These are phyloP conservation scores for Papiliotrema fonsecae DNA, from an alignment of 1,284 basidiomycete genomes.

Conservation along the genomic window DNA sequence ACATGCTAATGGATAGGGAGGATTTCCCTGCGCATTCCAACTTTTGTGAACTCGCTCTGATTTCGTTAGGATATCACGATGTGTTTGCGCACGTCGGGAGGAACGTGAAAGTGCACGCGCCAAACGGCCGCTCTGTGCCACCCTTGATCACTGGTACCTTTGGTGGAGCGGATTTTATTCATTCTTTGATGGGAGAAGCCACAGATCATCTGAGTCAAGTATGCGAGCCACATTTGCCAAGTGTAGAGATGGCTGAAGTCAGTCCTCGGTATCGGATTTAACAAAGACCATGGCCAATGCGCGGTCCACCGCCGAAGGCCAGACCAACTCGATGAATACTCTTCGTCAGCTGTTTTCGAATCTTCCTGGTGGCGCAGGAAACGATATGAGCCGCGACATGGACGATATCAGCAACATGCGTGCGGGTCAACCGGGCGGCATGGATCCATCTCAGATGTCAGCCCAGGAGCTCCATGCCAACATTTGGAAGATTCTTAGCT, in stretches of 20 bases:
- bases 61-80: constrained; percentile 65
- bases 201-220: constrained; percentile 46
- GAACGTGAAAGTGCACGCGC: constrained; percentile 68
- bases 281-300: constrained; percentile 72
- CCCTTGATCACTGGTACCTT: constrained; percentile 87
- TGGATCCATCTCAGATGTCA: constrained; percentile 71
- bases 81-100: constrained; percentile 90
- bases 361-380: constrained; percentile 57
- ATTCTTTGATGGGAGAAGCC: constrained; percentile 57
- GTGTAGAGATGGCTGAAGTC: constrained; percentile 5
- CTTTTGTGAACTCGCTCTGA: constrained; percentile 62
- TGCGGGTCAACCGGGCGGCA: constrained; percentile 54
- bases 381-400: constrained; percentile 64
- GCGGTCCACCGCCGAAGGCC: constrained; percentile 45
- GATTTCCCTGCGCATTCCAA: constrained; percentile 78
- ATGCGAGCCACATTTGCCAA: not conserved
- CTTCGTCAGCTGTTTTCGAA: constrained; percentile 50
- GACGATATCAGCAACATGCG: constrained; percentile 68
- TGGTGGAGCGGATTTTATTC: constrained; percentile 79
- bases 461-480: constrained; percentile 78
- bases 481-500: constrained; percentile 79
- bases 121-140: constrained; percentile 68
- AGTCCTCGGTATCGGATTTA: constrained; percentile 84
- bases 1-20: constrained; percentile 23
- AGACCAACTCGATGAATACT: constrained; percentile 50